Base-by-base conservation (phyloP, 2,329 filamentous ascomycete genomes). In the Lasiodiplodia hormozganensis region DNA sequence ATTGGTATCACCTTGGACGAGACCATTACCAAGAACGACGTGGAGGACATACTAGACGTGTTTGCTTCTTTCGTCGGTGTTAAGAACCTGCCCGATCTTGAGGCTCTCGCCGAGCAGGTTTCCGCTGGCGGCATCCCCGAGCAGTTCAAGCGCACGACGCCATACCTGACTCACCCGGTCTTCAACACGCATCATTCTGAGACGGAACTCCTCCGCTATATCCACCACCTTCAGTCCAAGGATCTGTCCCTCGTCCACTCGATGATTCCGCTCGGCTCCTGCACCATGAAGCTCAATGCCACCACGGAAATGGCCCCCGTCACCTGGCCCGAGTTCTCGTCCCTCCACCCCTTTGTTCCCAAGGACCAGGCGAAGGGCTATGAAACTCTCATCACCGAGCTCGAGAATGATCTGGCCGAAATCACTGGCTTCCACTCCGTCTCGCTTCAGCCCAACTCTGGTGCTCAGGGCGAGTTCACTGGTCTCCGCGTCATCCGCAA, bases 271-370 rank as follows among this genome's bases (percentile, higher is more conserved):
- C 87, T 98, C 1, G 95, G 95, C 23, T 97, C 95, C 1, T 98
- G 95, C 85, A 98, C 95, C 16, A 98, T 98, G 95, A 98, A 98
- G 85, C 89, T 97, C 65, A 97, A 97, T 79, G 92, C 92, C 52
- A 96, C 94, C 3, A 92, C 92, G 0, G 93, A 97, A 83, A 97
- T 98, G 95, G 87, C 92, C 18, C 91, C 94, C 8, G 86, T 97
- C 67, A 92, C 92, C 0, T 90, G 89, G 81, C 88, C 90, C 0
- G 88, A 90, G 62, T 93, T 94, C 75, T 87, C 92, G 52, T 88
- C 90, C 70, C 85, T 97, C 40, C 95, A 98, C 81, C 95, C 95
- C 0, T 93, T 94, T 75, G 87, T 90, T 47, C 91, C 91, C 0
- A 75, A 82, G 0, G 82, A 87, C 56, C 85, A 90, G 71, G 86